These are phyloP conservation scores for Xanthoparmelia taractica DNA, from an alignment of 495 filamentous ascomycete genomes.

Conservation along the genomic window DNA sequence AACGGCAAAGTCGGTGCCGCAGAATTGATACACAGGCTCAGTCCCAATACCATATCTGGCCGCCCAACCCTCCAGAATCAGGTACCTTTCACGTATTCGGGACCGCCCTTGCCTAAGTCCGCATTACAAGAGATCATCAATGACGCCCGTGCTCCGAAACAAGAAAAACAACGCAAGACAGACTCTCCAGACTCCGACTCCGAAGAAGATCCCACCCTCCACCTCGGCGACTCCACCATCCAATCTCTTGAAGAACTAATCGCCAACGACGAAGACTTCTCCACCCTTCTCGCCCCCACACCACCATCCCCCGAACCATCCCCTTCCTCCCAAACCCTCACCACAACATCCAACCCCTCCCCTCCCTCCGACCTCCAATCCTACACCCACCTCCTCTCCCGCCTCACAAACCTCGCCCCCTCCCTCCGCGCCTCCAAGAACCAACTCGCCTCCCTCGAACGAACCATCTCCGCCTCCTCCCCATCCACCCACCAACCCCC, in stretches of 20 bases:
- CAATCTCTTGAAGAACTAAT: slow-evolving; percentile 54
- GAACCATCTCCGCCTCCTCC: slow-evolving; percentile 47
- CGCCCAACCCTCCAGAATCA: slow-evolving; percentile 16
- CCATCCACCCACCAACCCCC: slow-evolving; percentile 21
- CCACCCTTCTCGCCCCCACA: slow-evolving; percentile 17
- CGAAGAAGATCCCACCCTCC: slow-evolving; percentile 36
- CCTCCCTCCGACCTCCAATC: slow-evolving; percentile 32
- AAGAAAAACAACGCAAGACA: slow-evolving; percentile 26
- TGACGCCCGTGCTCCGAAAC: slow-evolving; percentile 29
- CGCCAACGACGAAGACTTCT: slow-evolving; percentile 31
- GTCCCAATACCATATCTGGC: slow-evolving; percentile 14
- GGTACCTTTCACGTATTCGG: slow-evolving; percentile 20
- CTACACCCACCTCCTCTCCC: slow-evolving; percentile 45
- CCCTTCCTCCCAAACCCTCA: slow-evolving; percentile 11
- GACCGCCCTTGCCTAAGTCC: slow-evolving; percentile 43
- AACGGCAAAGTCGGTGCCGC: slow-evolving; percentile 17
- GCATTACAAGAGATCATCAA: slow-evolving; percentile 48
- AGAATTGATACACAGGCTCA: slow-evolving; percentile 24
- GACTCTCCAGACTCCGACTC: slow-evolving; percentile 10
- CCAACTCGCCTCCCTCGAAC: slow-evolving; percentile 59
- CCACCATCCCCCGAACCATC: slow-evolving; percentile 17
- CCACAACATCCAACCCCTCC: slow-evolving; percentile 10
- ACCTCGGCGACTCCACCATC: slow-evolving; percentile 53
- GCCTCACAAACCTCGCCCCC: slow-evolving; percentile 51
- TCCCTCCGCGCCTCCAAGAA: slow-evolving; percentile 60